phyloP scores from a whole-genome alignment of 108 stramenopile species.

The Aurantiochytrium sp. region DNA sequence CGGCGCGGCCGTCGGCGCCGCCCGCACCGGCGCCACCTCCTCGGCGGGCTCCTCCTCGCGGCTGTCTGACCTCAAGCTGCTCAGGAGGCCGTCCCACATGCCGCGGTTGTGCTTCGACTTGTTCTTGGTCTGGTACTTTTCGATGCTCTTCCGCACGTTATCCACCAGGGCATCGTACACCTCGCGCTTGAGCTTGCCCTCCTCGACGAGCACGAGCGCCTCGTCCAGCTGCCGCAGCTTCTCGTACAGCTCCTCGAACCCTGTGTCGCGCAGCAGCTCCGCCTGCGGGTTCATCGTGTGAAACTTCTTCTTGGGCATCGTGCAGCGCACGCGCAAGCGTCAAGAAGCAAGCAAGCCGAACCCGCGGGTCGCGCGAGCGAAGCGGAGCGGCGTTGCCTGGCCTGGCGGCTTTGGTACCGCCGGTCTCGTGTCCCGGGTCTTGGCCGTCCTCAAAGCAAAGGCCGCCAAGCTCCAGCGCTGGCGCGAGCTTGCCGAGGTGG shows the following conservation, averaged over 20 bases:
- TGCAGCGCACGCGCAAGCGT: not conserved
- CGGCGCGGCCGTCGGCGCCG: not conserved
- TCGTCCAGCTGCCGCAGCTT: slow-evolving; percentile 20
- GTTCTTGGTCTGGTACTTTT: not conserved
- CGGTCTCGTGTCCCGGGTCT: no score
- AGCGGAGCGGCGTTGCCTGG: no score
- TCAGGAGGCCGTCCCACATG: not conserved
- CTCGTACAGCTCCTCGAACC: not conserved
- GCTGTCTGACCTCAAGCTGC: not conserved
- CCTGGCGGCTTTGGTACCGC: no score
- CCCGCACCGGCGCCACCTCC: not conserved
- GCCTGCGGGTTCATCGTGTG: slow-evolving; percentile 14
- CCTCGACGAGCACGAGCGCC: not conserved
- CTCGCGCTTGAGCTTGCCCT: slow-evolving; percentile 29
- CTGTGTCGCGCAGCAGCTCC: not conserved
- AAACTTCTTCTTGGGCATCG: not conserved
- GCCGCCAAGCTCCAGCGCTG: no score
- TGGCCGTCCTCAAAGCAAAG: no score
- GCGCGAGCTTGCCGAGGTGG: no score
- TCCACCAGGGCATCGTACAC: not conserved
- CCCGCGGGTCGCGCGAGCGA: no score
- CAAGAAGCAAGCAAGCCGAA: no score
- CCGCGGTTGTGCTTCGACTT: not conserved
- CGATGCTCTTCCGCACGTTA: not conserved
- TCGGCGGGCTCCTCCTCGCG: not conserved